Base-by-base conservation (phyloP, 257 asterid species). In the Fraxinus quadrangulata region DNA sequence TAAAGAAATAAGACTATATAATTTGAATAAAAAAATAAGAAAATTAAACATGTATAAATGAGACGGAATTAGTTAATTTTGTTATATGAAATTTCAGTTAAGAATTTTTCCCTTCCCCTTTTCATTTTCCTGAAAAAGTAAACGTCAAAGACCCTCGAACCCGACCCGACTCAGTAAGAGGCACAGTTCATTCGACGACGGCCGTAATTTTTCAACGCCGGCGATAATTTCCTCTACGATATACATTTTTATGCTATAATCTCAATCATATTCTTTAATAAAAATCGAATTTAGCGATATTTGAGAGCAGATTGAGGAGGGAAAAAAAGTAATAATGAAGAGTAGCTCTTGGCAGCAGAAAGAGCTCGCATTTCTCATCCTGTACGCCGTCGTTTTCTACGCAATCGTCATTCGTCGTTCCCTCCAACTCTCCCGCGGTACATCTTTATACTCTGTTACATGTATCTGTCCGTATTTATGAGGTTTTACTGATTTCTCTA, bases 391-490 rank as follows among this genome's bases (percentile, higher is more conserved):
- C 72, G 79, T 82, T 75, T 93, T 95, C 89, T 93, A 95, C 81
- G 37, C 76, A 59, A 75, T 91, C 54, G 82, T 88, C 77, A 86
- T 93, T 81, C 92, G 84, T 36, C 97, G 99, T 81, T 90, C 98
- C 71, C 93, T 95, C 31, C 93, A 88, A 83, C 97, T 95, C 77
- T 88, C 98, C 54, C 91, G 80, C 34, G 97, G 98, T 94, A 78
- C 74, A 4, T 16, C 11, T 42, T 0, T 26, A 8, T 3, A 1
- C 17, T 23, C n/a, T 31, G 34, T 63, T 63, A 24, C 36, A 63
- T 26, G 34, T 59, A 59, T 76, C 33, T 39, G 2, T 47, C 17
- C 6, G 12, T 14, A 51, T 31, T 11, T 9, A 37, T 31, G 26
- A 13, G 61, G 10, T 51, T 74, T 78, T n/a, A 19, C 61, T 74